A percentile compares a stretch with the other conserved stretches of the same genome.
Conservation (phyloP, 768 basidiomycete species). For the Tulasnella sp. region DNA sequence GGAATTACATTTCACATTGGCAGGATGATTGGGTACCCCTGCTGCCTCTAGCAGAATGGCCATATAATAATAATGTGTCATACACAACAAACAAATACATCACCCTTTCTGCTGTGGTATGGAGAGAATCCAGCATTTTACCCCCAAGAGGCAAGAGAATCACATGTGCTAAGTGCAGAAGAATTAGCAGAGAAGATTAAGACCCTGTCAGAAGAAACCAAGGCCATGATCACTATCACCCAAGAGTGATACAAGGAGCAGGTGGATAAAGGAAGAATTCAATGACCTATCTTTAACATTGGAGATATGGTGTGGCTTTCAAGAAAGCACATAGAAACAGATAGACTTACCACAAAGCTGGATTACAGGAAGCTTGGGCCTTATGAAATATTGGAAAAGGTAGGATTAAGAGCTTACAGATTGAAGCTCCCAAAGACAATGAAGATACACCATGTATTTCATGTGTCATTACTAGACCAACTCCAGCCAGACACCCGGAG, state of each 20-base stretch:
- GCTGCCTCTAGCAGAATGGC: conserved; percentile 22
- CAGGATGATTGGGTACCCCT: conserved; percentile 23
- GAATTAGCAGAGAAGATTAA: conserved; percentile 25
- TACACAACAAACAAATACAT: conserved; percentile 12
- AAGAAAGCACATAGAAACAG: conserved; percentile 34
- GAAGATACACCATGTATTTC: conserved; percentile 2
- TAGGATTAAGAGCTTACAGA: background rate
- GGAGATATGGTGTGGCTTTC: conserved; percentile 31
- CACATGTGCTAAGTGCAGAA: conserved; percentile 25
- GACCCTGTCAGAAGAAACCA: conserved; percentile 28
- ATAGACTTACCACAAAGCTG: conserved; percentile 33
- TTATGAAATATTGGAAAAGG: conserved; percentile 10
- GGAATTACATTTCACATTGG: conserved; percentile 20
- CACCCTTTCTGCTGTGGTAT: conserved; percentile 19
- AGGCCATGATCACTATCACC: conserved; percentile 25
- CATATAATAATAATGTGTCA: conserved; percentile 24
- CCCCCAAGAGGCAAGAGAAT: too few relatives aligned
- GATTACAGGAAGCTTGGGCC: conserved; percentile 28
- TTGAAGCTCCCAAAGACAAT: background rate
- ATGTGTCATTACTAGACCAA: background rate
- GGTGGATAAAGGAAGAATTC: conserved; percentile 23
- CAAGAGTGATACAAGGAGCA: conserved; percentile 25
- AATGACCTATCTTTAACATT: conserved; percentile 25
- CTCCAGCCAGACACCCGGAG: too few relatives aligned
- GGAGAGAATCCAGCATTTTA: too few relatives aligned